Percentiles rank a stretch among this genome's conserved stretches.
phyloP scores from a whole-genome alignment of 2,329 filamentous ascomycete species.

The Colletotrichum sp. region DNA sequence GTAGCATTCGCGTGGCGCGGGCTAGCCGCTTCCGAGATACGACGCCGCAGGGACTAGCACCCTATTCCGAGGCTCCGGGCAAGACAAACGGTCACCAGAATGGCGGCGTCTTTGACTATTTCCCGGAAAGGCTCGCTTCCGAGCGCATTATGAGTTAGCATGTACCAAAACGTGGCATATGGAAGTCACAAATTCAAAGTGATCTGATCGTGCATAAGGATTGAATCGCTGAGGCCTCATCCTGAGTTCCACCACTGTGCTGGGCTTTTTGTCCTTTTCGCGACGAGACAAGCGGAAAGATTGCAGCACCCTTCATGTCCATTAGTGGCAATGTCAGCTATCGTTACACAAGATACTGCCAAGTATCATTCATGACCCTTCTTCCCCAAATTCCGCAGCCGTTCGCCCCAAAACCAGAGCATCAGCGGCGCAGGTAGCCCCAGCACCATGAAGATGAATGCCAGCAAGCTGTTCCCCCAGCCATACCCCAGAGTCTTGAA shows the following conservation, averaged over 20 bases:
- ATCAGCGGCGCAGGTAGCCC: neutral
- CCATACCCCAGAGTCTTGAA: constrained; percentile 42
- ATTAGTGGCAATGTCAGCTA: neutral
- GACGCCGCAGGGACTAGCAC: neutral
- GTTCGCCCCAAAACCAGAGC: neutral
- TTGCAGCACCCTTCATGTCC: rapidly evolving
- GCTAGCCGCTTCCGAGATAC: neutral
- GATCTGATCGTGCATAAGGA: neutral
- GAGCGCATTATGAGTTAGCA: neutral
- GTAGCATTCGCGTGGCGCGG: neutral
- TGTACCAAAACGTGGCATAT: neutral
- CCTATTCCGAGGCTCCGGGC: neutral
- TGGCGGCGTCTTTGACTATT: neutral
- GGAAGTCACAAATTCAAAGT: neutral
- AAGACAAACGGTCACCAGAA: neutral
- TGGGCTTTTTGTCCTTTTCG: neutral
- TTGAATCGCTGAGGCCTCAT: neutral
- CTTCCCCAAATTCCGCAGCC: neutral
- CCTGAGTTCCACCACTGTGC: neutral
- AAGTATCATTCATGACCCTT: neutral
- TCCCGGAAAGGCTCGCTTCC: neutral
- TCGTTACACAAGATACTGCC: neutral
- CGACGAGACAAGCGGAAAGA: neutral
- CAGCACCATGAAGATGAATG: constrained; percentile 38
- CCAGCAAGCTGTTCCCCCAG: constrained; percentile 47